phyloP scores from a whole-genome alignment of 2,329 filamentous ascomycete genomes.

The Neonectria coccinea region DNA sequence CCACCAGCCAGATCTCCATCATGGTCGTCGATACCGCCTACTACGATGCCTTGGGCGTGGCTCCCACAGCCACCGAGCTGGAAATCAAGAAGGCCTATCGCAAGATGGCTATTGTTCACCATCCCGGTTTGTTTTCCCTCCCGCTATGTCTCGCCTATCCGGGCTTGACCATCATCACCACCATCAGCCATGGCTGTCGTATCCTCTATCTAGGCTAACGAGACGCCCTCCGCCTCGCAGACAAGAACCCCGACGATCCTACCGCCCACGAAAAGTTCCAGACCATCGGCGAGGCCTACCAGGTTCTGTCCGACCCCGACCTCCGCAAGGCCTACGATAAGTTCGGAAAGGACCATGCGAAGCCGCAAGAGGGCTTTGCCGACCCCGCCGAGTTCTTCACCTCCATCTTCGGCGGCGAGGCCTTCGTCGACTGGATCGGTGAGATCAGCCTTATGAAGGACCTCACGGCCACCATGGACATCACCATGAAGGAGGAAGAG shows the following conservation, averaged over 20 bases:
- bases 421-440: slow-evolving; percentile 95
- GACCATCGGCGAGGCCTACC: slow-evolving; percentile 79
- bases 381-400: slow-evolving; percentile 98
- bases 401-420: slow-evolving; percentile 97
- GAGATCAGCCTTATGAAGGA: slow-evolving; percentile 99
- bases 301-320: slow-evolving; percentile 87
- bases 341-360: slow-evolving; percentile 93
- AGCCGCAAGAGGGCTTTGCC: slow-evolving; percentile 91
- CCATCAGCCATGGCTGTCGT: neutral
- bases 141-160: neutral
- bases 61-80: slow-evolving; percentile 85
- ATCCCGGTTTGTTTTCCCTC: slow-evolving; percentile 72
- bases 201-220: slow-evolving; percentile 14
- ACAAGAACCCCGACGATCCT: slow-evolving; percentile 98
- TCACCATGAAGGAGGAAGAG: slow-evolving; percentile 86
- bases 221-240: slow-evolving; percentile 56
- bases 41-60: slow-evolving; percentile 87
- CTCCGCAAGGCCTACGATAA: slow-evolving; percentile 95
- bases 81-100: slow-evolving; percentile 98
- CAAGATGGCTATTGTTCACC: slow-evolving; percentile 92
- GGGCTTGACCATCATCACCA: too few species aligned
- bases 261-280: slow-evolving; percentile 96
- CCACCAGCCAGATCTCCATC: slow-evolving; percentile 44
- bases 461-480: slow-evolving; percentile 97
- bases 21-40: slow-evolving; percentile 93